phyloP scores from a whole-genome alignment of 2,329 filamentous ascomycete species.

The Diaporthe sp. region DNA sequence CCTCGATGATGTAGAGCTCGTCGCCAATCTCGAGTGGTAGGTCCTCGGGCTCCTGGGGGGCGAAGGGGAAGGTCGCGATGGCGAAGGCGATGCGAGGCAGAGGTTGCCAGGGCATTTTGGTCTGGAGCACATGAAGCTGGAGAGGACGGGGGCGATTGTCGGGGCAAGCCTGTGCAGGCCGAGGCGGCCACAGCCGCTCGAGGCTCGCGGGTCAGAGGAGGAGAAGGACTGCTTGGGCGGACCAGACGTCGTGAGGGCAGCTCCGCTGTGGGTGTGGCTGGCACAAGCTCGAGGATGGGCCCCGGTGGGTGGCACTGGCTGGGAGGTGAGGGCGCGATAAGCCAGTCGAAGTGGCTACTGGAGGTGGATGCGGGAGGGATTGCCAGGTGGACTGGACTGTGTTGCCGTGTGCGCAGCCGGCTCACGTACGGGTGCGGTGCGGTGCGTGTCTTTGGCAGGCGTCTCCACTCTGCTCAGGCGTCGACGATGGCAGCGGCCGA shows the following conservation, averaged over 20 bases:
- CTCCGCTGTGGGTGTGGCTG: not conserved
- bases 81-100: slow-evolving; percentile 98
- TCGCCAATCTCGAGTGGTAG: slow-evolving; percentile 97
- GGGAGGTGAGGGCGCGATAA: slow-evolving; percentile 8
- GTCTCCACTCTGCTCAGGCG: slow-evolving; percentile 28
- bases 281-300: not conserved
- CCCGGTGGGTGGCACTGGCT: not conserved
- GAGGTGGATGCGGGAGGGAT: not conserved
- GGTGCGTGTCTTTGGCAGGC: slow-evolving; percentile 2
- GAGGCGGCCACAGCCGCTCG: slow-evolving; percentile 31
- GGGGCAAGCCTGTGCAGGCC: slow-evolving; percentile 21
- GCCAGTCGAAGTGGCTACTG: slow-evolving; percentile 38
- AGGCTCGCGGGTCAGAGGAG: slow-evolving; percentile 20
- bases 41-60: slow-evolving; percentile 87
- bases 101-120: slow-evolving; percentile 93
- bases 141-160: not conserved
- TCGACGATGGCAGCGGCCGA: slow-evolving; percentile 2
- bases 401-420: not conserved
- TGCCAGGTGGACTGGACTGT: not conserved
- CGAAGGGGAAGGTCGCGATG: slow-evolving; percentile 94
- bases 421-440: not conserved
- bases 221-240: not conserved
- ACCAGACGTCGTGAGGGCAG: not conserved
- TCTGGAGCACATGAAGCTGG: slow-evolving; percentile 40
- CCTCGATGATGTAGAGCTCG: slow-evolving; percentile 98